Base-by-base conservation (phyloP, 768 basidiomycete genomes). In the Nevesoporus exiguus region DNA sequence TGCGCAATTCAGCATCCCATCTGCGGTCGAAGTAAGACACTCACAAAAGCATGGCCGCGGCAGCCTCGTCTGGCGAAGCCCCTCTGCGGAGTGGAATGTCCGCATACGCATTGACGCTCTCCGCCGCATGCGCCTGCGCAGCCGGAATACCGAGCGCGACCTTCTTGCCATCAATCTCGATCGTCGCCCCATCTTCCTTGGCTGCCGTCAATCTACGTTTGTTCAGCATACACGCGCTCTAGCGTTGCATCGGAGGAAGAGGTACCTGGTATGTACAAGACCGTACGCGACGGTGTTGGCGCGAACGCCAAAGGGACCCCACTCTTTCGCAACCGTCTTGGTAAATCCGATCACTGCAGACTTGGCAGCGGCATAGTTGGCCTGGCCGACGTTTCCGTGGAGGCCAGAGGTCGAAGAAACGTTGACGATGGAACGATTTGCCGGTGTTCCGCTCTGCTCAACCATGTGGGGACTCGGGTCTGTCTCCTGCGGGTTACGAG, bases 321-420 rank as follows among this genome's bases (percentile, higher is more conserved):
- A 93, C 66, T 93, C 91, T 67, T 93, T 93, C 45, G 85, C 84
- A 59, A 90, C 83, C 37, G 90, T 93, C 76, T 92, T 93, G 36
- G 90, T 88, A 49, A 93, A 73, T 14, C 90, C 91, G 53, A 86
- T 62, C 37, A 93, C 83, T 8, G 86, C 90, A 13, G 88, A 74
- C 64, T 91, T 92, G 56, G 86, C 90, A 1, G 88, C 80, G 22
- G 90, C 83, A 62, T 90, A 91, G 73, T 92, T 92, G 15, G 77
- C 84, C 69, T 93, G 91, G 5, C 91, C 92, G 48, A 92, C 86
- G 68, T 90, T 92, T 19, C 90, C 91, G 68, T 93, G 90, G 27
- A 93, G 77, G 45, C 90, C 91, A n/a, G 83, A 80, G 3, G 81
- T 85, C 0, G 88, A 91, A 27, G 90, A 91, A 40, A 93, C 84